These are phyloP conservation scores for Dactylellina leptospora DNA, from an alignment of 2,329 filamentous ascomycete genomes.

Conservation along the genomic window DNA sequence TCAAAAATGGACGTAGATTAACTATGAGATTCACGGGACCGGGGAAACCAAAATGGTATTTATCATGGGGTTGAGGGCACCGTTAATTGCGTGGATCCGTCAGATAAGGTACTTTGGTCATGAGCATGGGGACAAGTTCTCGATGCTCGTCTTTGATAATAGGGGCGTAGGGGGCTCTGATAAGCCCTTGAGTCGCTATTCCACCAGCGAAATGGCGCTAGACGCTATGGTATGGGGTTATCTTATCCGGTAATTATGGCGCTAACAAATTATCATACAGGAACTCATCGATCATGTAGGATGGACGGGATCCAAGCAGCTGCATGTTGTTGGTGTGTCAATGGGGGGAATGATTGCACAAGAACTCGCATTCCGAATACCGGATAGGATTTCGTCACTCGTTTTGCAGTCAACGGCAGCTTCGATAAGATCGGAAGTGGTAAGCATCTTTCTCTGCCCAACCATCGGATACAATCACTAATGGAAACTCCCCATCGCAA, in stretches of 20 bases:
- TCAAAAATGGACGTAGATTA: conserved; percentile 23
- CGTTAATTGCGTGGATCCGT: conserved; percentile 59
- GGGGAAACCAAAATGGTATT: conserved; percentile 60
- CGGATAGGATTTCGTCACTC: conserved; percentile 67
- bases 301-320: conserved; percentile 63
- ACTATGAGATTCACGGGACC: conserved; percentile 50
- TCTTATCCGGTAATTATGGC: not conserved
- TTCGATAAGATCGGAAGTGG: conserved; percentile 50
- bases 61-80: conserved; percentile 80
- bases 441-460: no score
- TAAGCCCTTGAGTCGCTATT: conserved; percentile 79
- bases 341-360: conserved; percentile 94
- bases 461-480: not conserved
- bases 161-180: conserved; percentile 80
- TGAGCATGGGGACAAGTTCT: conserved; percentile 71
- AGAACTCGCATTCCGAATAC: conserved; percentile 72
- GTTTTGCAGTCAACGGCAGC: conserved; percentile 71
- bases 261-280: conserved; percentile 72
- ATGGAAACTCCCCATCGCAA: not conserved
- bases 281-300: conserved; percentile 57
- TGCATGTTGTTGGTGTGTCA: conserved; percentile 79
- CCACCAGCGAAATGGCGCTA: conserved; percentile 82
- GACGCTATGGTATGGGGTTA: conserved; percentile 66
- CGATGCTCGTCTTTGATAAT: conserved; percentile 81
- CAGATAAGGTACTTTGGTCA: conserved; percentile 86